Evolutionary conservation across 768 basidiomycete species (phyloP).

Genomic region (Tubosaeta sp.): DNA sequence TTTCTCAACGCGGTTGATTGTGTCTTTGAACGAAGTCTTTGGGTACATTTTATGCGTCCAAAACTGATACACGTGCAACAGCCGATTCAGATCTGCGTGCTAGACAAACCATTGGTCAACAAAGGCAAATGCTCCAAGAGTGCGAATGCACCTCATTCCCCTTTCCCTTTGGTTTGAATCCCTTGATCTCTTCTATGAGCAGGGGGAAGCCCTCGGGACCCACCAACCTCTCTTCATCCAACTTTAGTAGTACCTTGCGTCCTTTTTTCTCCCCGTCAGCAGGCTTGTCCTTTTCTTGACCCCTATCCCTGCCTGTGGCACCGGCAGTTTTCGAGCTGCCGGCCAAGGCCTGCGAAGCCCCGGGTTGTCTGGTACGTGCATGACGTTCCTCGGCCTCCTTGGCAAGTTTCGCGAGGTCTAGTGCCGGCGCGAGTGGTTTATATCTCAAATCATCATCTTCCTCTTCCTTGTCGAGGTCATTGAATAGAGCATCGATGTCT

Average conservation of each 20-base stretch:
- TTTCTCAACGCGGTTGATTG: conserved; percentile 81
- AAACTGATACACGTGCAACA: conserved; percentile 85
- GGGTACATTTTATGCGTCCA: conserved; percentile 96
- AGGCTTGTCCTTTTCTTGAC: conserved; percentile 6
- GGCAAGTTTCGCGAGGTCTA: conserved; percentile 52
- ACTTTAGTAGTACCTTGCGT: conserved; percentile 40
- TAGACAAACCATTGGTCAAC: conserved; percentile 28
- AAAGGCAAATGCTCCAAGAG: neutral
- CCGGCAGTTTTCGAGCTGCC: conserved; percentile 40
- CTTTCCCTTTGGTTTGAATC: conserved; percentile 81
- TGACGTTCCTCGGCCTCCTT: conserved; percentile 53
- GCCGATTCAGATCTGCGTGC: conserved; percentile 75
- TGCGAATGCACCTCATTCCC: conserved; percentile 72
- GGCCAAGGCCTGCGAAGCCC: conserved; percentile 44
- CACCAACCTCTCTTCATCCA: conserved; percentile 76
- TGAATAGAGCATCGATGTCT: conserved; percentile 42
- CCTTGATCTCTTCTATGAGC: conserved; percentile 70
- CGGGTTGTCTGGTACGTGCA: conserved; percentile 21
- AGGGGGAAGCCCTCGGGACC: conserved; percentile 74
- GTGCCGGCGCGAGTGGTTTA: conserved; percentile 44
- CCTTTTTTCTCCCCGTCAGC: conserved; percentile 27
- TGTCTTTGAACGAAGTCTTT: conserved; percentile 82
- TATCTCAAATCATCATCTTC: conserved; percentile 41
- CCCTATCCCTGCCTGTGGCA: conserved; percentile 18
- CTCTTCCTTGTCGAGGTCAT: conserved; percentile 46